Conservation (phyloP, 2,329 filamentous ascomycete species). For the Aspergillus felis region DNA sequence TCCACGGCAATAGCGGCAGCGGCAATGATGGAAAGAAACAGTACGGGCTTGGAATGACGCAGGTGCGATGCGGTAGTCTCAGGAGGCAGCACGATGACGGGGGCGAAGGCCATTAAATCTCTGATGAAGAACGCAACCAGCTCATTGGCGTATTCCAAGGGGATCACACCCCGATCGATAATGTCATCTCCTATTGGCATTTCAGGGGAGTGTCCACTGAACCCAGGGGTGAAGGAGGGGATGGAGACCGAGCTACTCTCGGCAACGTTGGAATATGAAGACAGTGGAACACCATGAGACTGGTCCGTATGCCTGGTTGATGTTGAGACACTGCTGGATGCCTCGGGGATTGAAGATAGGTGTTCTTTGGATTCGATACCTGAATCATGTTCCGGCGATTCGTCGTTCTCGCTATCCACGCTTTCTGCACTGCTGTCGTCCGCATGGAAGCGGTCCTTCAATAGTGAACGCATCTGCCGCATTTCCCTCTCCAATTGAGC, state of each 20-base stretch:
- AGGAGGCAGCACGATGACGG: constrained; percentile 26
- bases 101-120: constrained; percentile 27
- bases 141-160: constrained; percentile 28
- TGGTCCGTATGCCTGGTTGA: constrained; percentile 20
- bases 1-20: constrained; percentile 57
- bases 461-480: constrained; percentile 34
- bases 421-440: constrained; percentile 27
- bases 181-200: constrained; percentile 21
- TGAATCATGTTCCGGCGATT: constrained; percentile 18
- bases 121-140: constrained; percentile 29
- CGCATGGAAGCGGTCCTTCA: constrained; percentile 27
- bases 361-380: constrained; percentile 18
- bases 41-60: constrained; percentile 51
- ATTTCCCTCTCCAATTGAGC: constrained; percentile 36
- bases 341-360: constrained; percentile 18
- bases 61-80: constrained; percentile 28
- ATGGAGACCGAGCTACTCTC: constrained; percentile 17
- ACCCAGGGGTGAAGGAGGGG: constrained; percentile 17
- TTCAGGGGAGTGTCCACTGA: constrained; percentile 18
- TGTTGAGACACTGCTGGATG: constrained; percentile 17
- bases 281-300: constrained; percentile 18
- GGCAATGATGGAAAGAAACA: constrained; percentile 69
- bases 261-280: constrained; percentile 16
- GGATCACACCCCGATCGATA: constrained; percentile 30
- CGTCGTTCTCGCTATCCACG: constrained; percentile 23